Base-by-base conservation (phyloP, 2,329 filamentous ascomycete species). In the Botrytis tulipae region DNA sequence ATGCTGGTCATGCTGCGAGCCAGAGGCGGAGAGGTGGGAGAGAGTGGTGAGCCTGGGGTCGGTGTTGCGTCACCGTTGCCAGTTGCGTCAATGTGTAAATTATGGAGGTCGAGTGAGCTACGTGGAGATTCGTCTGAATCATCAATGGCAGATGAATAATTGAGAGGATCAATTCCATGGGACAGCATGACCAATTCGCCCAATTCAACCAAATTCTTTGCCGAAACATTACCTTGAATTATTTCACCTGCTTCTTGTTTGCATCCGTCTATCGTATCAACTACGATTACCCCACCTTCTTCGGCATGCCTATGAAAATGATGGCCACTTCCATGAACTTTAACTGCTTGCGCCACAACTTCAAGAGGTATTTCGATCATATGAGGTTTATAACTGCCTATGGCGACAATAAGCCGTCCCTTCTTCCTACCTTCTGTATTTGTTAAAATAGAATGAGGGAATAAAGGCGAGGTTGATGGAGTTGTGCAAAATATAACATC, bases 401-500 rank as follows among this genome's bases (percentile, higher is more conserved):
- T 89, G 0, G 91, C 91, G 1, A 92, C 87, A 70, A 95, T 88
- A 77, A 95, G 86, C 40, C 92, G 83, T 2, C 92, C 91, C 80
- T 93, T 93, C 76, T 87, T 88, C 44, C 91, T 83, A 0, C 90
- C 92, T 77, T 93, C 91, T 10, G 88, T 86, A 73, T 87, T 92
- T 0, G 93, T 97, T 69, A 98, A 85, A 75, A 93, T 90, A 18
- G 86, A 81, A 16, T 84, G 86, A 70, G 95, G 92, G 80, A 98
- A 98, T 1, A 98, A 84, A 1, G 93, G 92, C 48, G 87, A 85
- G 0, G 86, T 87, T 1, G 90, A 92, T 0, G 95, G 93, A 1
- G 94, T 97, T 77, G 93, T 97, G 83, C 93, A 95, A 83, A 97
- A 96, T 54, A 98, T 92, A 16, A 93, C 91, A 78, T 96, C 93